Evolutionary conservation across 768 basidiomycete genomes (phyloP), one percentile per base, ranked within the genome.

Genomic region (Cystobasidium tubakii): DNA sequence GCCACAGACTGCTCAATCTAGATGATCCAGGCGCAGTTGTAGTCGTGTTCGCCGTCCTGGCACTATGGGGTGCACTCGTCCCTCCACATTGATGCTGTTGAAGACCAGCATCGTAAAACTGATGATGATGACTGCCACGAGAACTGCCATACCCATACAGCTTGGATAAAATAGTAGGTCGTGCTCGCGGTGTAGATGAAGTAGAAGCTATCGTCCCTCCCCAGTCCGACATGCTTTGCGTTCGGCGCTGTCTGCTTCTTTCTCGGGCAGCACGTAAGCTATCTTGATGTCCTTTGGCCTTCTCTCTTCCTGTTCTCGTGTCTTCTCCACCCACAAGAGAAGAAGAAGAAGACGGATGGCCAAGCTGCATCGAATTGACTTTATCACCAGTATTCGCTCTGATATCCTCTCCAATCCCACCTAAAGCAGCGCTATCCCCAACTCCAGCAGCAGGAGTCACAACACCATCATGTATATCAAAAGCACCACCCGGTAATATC

Each of bases 111-210:
- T 39, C n/a, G n/a, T n/a, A n/a, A n/a, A n/a, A 15, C 15, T 15
- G 39, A 39, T 39, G 15, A 6, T 6, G 39, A 39, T 39, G 6
- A 60, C 29, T 60, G 4, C 57, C 33, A 15, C 33, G 29, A 34
- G 57, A 15, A 60, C 57, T 60, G 6, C 33, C 57, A 29, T 60
- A 34, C 17, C 44, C 69, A 46, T 71, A 71, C 34, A 71, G 36
- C 34, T 71, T 71, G 36, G 69, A 71, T 19, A 71, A 54, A 44
- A 71, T 71, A 29, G 69, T 46, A 57, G 69, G 69, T 27, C 54
- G 33, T 17, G 69, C 53, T 60, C 55, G 50, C 21, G 54, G 50
- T n/a, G 69, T 71, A 1, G 33, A 9, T 3, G 54, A 53, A 34
- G 23, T 6, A 25, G 69, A 71, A 19, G 21, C 54, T 34, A 46